Evolutionary conservation across 139 green algal genomes (phyloP).

Genomic region (Gonium pectorale): DNA sequence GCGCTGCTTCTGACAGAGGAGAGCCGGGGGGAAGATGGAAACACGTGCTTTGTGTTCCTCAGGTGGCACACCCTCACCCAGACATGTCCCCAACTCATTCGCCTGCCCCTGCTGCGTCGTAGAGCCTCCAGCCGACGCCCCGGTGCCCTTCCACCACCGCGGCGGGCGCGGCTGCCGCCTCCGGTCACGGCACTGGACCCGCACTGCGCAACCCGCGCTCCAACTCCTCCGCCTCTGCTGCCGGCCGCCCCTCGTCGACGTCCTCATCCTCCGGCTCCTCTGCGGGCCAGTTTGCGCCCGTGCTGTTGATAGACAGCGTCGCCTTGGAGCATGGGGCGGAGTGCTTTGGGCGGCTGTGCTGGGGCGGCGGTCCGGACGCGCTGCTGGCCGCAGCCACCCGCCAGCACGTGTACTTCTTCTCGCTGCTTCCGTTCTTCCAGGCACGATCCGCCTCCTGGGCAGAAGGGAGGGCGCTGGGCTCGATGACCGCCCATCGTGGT

Average conservation of each 20-base stretch:
- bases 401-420: constrained; percentile 59
- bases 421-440: constrained; percentile 50
- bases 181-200: not conserved
- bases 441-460: not conserved
- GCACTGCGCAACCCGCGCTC: not conserved
- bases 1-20: no score
- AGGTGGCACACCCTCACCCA: not conserved
- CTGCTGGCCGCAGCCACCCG: constrained; percentile 53
- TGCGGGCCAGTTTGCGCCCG: constrained; percentile 35
- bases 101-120: not conserved
- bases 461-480: no score
- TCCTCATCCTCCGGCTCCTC: not conserved
- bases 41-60: not conserved
- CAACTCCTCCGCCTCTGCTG: not conserved
- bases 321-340: constrained; percentile 38
- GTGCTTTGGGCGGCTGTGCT: constrained; percentile 40
- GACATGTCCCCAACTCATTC: not conserved
- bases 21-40: no score
- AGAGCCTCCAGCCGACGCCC: constrained; percentile 17
- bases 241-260: not conserved
- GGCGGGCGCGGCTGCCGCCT: not conserved
- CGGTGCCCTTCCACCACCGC: not conserved
- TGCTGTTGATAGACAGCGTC: constrained; percentile 41
- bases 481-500: no score
- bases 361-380: constrained; percentile 54